phyloP scores from a whole-genome alignment of 2,329 filamentous ascomycete genomes.

The Cladosporium austrohemisphaericum region DNA sequence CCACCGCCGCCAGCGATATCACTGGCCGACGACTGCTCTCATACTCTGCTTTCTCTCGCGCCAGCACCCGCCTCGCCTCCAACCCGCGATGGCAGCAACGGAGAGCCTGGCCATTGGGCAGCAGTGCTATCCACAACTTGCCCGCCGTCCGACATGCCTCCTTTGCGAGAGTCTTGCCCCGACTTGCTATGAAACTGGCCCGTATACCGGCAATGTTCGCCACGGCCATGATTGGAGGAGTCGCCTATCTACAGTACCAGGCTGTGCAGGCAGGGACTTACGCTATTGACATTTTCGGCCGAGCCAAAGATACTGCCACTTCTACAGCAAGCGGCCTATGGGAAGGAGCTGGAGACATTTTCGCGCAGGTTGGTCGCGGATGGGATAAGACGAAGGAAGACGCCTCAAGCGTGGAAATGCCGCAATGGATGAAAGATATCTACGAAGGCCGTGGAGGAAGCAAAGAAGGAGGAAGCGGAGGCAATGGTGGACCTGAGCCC shows the following conservation, averaged over 20 bases:
- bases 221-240: constrained; percentile 76
- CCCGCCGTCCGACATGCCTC: constrained; percentile 61
- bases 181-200: constrained; percentile 83
- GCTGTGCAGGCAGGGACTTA: constrained; percentile 77
- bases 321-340: constrained; percentile 67
- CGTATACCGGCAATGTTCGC: constrained; percentile 89
- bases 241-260: constrained; percentile 95
- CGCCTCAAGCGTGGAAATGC: constrained; percentile 47
- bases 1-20: constrained; percentile 20
- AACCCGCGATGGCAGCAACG: constrained; percentile 34
- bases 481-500: constrained; percentile 38
- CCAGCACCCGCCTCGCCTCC: constrained; percentile 16
- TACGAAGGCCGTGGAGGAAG: constrained; percentile 31
- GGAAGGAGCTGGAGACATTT: constrained; percentile 68
- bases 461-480: constrained; percentile 32
- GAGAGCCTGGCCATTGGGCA: constrained; percentile 71
- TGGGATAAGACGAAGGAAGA: constrained; percentile 80
- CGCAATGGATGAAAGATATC: constrained; percentile 73
- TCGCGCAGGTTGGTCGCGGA: constrained; percentile 72
- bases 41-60: constrained; percentile 23
- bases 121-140: constrained; percentile 78
- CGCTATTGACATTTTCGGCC: constrained; percentile 70
- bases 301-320: constrained; percentile 66
- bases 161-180: constrained; percentile 69
- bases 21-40: constrained; percentile 25